These are phyloP conservation scores for Gryganskiella cystojenkinii DNA, from an alignment of 192 early-diverging fungal species.

Conservation along the genomic window DNA sequence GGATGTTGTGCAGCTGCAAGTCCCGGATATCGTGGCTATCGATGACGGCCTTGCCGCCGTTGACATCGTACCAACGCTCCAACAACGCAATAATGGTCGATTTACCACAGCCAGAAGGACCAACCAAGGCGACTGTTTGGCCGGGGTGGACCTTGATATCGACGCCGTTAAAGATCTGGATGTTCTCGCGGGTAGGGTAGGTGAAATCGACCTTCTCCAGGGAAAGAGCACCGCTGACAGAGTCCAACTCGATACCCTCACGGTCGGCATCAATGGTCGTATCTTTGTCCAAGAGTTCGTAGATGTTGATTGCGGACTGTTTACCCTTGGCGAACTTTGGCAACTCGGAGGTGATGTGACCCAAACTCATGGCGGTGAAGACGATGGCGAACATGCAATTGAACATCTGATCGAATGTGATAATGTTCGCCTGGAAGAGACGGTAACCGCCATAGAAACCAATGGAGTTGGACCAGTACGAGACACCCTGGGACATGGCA, in stretches of 20 bases:
- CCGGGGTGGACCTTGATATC: slow-evolving; percentile 62
- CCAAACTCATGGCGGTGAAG: slow-evolving; percentile 73
- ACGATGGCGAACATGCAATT: slow-evolving; percentile 83
- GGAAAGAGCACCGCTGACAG: slow-evolving; percentile 48
- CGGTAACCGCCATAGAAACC: slow-evolving; percentile 81
- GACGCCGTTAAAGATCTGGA: slow-evolving; percentile 70
- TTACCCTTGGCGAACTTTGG: slow-evolving; percentile 84
- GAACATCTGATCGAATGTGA: slow-evolving; percentile 66
- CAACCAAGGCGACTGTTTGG: slow-evolving; percentile 87
- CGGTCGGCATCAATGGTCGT: slow-evolving; percentile 73
- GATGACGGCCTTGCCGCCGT: slow-evolving; percentile 66
- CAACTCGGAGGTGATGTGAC: slow-evolving; percentile 74
- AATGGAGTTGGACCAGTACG: slow-evolving; percentile 80
- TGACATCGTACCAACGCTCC: slow-evolving; percentile 85
- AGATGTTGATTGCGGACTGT: slow-evolving; percentile 77
- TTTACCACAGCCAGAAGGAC: slow-evolving; percentile 90
- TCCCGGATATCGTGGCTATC: slow-evolving; percentile 69
- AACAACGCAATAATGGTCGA: slow-evolving; percentile 71
- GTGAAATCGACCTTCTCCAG: slow-evolving; percentile 61
- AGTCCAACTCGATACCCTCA: slow-evolving; percentile 41
- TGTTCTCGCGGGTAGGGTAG: slow-evolving; percentile 74
- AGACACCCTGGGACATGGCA: slow-evolving; percentile 76
- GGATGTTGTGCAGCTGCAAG: slow-evolving; percentile 75
- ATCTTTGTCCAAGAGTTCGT: slow-evolving; percentile 76
- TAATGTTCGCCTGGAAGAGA: slow-evolving; percentile 62